A percentile compares a stretch with the other conserved stretches of the same genome.
Conservation (phyloP, 441 rosid genomes). For the Geranium incanum region DNA sequence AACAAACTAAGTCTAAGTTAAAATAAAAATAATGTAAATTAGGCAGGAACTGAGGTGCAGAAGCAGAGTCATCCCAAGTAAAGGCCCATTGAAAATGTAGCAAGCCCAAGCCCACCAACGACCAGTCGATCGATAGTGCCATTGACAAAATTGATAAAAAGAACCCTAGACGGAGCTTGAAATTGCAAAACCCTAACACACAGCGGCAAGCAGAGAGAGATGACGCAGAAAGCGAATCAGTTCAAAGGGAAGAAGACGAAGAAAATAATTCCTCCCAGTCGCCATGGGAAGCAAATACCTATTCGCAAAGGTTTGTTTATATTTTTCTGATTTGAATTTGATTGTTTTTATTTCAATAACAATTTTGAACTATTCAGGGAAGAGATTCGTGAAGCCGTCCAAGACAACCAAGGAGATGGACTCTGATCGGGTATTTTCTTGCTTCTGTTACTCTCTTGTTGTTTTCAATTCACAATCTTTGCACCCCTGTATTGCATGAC, state of each 20-base stretch:
- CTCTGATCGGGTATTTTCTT: constrained; percentile 41
- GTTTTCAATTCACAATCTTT: not conserved
- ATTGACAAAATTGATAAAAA: not conserved
- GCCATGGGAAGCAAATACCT: constrained; percentile 58
- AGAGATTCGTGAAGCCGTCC: constrained; percentile 59
- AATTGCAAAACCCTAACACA: constrained; percentile 21
- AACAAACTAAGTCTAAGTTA: too few relatives aligned
- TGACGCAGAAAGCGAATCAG: constrained; percentile 74
- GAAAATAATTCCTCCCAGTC: constrained; percentile 59
- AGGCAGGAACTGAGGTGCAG: too few relatives aligned
- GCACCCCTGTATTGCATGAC: not conserved
- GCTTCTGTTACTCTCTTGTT: not conserved
- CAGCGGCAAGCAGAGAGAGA: constrained; percentile 20
- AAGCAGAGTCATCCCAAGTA: not conserved
- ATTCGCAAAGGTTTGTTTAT: constrained; percentile 60
- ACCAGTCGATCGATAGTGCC: not conserved
- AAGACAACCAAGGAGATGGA: constrained; percentile 63
- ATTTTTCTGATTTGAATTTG: not conserved
- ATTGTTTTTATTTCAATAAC: not conserved
- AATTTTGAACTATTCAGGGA: constrained; percentile 37
- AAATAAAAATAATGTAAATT: too few relatives aligned
- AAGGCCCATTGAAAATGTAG: not conserved
- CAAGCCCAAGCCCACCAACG: not conserved
- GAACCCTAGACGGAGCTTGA: constrained; percentile 5
- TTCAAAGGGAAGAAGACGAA: constrained; percentile 80